Conservation (phyloP, 345 rosid species). For the Gossypium herbaceum region DNA sequence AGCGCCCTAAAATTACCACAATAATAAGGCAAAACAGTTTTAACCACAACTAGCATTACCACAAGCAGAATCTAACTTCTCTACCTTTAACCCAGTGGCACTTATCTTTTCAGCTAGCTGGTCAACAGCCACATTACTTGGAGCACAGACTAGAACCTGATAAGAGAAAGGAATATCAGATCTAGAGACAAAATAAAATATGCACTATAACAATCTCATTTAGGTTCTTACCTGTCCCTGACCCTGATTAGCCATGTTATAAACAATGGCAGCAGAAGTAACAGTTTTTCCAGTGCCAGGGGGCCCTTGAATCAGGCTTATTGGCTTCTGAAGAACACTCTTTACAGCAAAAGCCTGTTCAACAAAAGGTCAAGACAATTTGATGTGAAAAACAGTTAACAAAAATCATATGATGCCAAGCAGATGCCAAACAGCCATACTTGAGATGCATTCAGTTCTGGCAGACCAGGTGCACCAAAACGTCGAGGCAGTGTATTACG, state of each 20-base stretch:
- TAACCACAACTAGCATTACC: neutral
- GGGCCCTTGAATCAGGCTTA: conserved; percentile 98
- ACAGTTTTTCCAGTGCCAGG: conserved; percentile 99
- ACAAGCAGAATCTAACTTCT: conserved; percentile 2
- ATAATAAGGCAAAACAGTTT: neutral
- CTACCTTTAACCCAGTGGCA: conserved; percentile 96
- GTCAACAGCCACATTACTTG: conserved; percentile 99
- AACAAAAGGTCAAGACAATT: neutral
- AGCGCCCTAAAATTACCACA: neutral
- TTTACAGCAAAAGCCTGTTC: conserved; percentile 90
- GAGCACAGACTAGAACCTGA: conserved; percentile 97
- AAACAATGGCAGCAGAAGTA: conserved; percentile 98
- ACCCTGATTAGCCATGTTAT: conserved; percentile 99
- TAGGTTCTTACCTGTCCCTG: conserved; percentile 72
- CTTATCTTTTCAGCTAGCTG: conserved; percentile 99
- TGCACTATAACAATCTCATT: neutral
- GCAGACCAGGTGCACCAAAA: conserved; percentile 99
- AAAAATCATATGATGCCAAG: neutral
- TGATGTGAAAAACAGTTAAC: neutral
- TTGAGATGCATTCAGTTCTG: conserved; percentile 98
- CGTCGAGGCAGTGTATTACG: conserved; percentile 90
- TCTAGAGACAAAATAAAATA: neutral
- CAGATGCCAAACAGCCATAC: conserved; percentile 29
- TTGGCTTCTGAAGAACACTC: conserved; percentile 96
- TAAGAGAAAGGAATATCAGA: conserved; percentile 4